Base-by-base conservation (phyloP, 345 rosid genomes). In the Ailanthus altissimus region DNA sequence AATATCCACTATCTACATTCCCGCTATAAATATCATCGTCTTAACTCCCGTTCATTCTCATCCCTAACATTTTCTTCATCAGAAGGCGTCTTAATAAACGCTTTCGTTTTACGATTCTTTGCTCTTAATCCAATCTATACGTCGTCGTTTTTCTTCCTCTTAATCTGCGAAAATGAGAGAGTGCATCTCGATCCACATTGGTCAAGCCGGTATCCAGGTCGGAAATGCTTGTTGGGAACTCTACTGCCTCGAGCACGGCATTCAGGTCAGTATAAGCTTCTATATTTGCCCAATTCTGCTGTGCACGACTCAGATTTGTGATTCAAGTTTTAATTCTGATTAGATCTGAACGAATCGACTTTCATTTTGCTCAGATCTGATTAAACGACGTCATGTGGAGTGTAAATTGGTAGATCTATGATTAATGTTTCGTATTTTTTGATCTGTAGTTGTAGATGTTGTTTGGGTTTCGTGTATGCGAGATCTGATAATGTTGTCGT, bases 201-300 rank as follows among this genome's bases (percentile, higher is more conserved):
- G 94, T 51, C 93, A 90, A 75, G 94, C 94, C 63, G 93, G 94
- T 74, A 90, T 90, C 65, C 94, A 90, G 84, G 94, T 90, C 74
- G 93, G 94, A 57, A 90, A 90, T 64, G 91, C 94, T 59, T 90
- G 94, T 72, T 90, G 94, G 94, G 94, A 90, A 78, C 92, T 90
- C 56, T 85, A 85, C 79, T 85, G 86, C 75, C 86, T 90, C 70
- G 94, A 89, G 76, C 93, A 89, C 75, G 94, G 94, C 36, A 88
- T 91, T 59, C 93, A 91, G 93, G 94, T 91, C 38, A 38, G 57
- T 28, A 42, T 9, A 7, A 13, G 47, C 77, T 64, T 6, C 60
- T 38, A 4, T 47, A 40, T 59, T 8, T 50, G 28, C n/a, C 12
- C 15, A 25, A 42, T 25, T 20, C 66, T 25, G 3, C 38, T 21